A percentile compares a stretch with the other conserved stretches of the same genome.
Conservation (phyloP, 2,329 filamentous ascomycete species). For the Sphaerulina vaccinii region DNA sequence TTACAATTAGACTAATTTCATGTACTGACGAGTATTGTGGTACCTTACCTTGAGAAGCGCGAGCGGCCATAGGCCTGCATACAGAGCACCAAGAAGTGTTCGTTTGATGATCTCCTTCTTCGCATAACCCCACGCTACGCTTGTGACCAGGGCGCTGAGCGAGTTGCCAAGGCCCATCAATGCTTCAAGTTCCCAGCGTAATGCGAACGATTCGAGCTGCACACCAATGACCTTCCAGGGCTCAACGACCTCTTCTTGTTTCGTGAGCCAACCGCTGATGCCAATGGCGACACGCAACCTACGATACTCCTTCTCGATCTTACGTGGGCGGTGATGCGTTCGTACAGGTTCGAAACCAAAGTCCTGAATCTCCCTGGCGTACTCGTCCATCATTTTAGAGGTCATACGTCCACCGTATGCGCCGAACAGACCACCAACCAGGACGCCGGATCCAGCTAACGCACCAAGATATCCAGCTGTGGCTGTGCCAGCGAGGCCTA, state of each 20-base stretch:
- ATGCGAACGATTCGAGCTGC: slow-evolving; percentile 74
- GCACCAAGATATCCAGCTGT: slow-evolving; percentile 77
- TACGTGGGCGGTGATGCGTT: slow-evolving; percentile 55
- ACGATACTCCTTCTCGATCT: slow-evolving; percentile 49
- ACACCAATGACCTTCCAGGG: slow-evolving; percentile 76
- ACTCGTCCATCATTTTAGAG: slow-evolving; percentile 83
- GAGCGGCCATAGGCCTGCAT: slow-evolving; percentile 52
- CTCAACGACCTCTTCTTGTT: slow-evolving; percentile 67
- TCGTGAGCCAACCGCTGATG: slow-evolving; percentile 76
- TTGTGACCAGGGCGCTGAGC: slow-evolving; percentile 74
- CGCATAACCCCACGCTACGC: slow-evolving; percentile 75
- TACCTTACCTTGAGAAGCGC: slow-evolving; percentile 42
- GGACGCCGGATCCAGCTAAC: slow-evolving; percentile 73
- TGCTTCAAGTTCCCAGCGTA: slow-evolving; percentile 79
- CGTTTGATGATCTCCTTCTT: slow-evolving; percentile 71
- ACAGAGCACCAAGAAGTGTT: slow-evolving; percentile 49
- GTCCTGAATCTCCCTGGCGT: slow-evolving; percentile 80
- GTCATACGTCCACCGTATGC: slow-evolving; percentile 86
- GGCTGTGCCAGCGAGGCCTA: slow-evolving; percentile 53
- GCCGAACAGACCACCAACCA: slow-evolving; percentile 84
- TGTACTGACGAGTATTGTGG: not conserved
- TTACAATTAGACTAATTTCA: no score
- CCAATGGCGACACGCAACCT: slow-evolving; percentile 75
- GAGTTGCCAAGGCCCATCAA: slow-evolving; percentile 74
- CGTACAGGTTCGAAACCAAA: slow-evolving; percentile 80